Conservation (phyloP, 129 eudicot genomes). For the Escallonia herrerae region DNA sequence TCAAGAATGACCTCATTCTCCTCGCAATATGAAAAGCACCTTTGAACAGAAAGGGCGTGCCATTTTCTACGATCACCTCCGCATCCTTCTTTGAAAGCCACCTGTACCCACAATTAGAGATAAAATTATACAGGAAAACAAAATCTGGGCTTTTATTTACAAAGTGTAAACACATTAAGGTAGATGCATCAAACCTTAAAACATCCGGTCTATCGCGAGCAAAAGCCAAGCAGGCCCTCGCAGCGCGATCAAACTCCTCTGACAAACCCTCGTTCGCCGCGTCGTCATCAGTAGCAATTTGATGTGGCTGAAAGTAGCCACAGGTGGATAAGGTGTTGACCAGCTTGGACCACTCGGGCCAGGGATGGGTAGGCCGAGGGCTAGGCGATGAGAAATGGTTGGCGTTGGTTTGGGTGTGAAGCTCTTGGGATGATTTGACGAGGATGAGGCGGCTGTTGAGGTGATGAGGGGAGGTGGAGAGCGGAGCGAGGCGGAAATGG, state of each 20-base stretch:
- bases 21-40: slow-evolving; percentile 49
- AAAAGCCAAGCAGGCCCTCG: slow-evolving; percentile 49
- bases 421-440: slow-evolving; percentile 25
- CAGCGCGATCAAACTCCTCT: slow-evolving; percentile 47
- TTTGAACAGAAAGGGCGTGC: slow-evolving; percentile 74
- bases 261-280: slow-evolving; percentile 40
- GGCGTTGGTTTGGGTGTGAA: slow-evolving; percentile 10
- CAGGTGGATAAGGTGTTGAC: slow-evolving; percentile 21
- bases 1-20: slow-evolving; percentile 59
- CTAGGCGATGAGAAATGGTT: slow-evolving; percentile 5
- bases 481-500: slow-evolving; percentile 23
- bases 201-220: slow-evolving; percentile 46
- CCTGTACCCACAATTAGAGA: slow-evolving; percentile 29
- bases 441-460: slow-evolving; percentile 1
- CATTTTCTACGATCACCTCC: slow-evolving; percentile 52
- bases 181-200: slow-evolving; percentile 38
- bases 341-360: slow-evolving; percentile 63
- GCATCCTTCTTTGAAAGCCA: slow-evolving; percentile 62
- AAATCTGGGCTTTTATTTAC: background rate
- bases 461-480: slow-evolving; percentile 11
- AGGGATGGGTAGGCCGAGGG: slow-evolving; percentile 37
- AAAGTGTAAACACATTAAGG: background rate
- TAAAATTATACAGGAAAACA: background rate
- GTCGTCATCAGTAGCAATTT: slow-evolving; percentile 24
- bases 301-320: slow-evolving; percentile 9